These are phyloP conservation scores for Bolboschoenoplectus hybrid DNA, from an alignment of 202 grass and related monocot genomes.

Conservation along the genomic window DNA sequence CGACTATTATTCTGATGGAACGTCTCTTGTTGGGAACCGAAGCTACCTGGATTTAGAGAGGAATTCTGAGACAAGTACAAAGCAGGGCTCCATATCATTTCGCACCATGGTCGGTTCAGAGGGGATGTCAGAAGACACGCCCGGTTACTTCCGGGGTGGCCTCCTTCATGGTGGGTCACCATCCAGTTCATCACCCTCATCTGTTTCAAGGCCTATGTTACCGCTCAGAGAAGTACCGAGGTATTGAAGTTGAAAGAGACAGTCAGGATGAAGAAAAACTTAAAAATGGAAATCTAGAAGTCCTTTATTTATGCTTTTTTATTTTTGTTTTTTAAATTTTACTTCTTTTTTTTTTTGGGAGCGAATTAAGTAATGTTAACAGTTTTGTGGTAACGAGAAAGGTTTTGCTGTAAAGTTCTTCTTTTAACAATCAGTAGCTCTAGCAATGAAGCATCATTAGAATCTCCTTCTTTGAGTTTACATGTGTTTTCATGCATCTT, in stretches of 20 bases:
- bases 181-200: slow-evolving; percentile 62
- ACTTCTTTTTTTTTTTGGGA: slow-evolving; percentile 31
- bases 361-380: slow-evolving; percentile 90
- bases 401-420: slow-evolving; percentile 88
- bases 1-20: slow-evolving; percentile 82
- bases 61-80: slow-evolving; percentile 84
- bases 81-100: slow-evolving; percentile 91
- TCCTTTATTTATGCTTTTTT: slow-evolving; percentile 44
- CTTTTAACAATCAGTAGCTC: slow-evolving; percentile 40
- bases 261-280: slow-evolving; percentile 41
- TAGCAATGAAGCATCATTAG: slow-evolving; percentile 37
- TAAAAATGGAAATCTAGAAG: slow-evolving; percentile 44
- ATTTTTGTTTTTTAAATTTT: slow-evolving; percentile 37
- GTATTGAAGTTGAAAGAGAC: slow-evolving; percentile 49
- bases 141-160: slow-evolving; percentile 49
- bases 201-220: slow-evolving; percentile 67
- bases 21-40: slow-evolving; percentile 68
- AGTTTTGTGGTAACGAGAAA: slow-evolving; percentile 98
- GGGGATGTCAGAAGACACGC: slow-evolving; percentile 40
- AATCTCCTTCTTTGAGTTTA: slow-evolving; percentile 13
- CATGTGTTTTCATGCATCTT: neutral
- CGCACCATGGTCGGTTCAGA: slow-evolving; percentile 90
- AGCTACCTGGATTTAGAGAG: slow-evolving; percentile 61
- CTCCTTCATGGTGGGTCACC: slow-evolving; percentile 55
- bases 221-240: slow-evolving; percentile 84